Percentiles rank a stretch among this genome's conserved stretches.
Evolutionary conservation across 495 filamentous ascomycete genomes (phyloP).

Genomic region (Penicillium parvum): DNA sequence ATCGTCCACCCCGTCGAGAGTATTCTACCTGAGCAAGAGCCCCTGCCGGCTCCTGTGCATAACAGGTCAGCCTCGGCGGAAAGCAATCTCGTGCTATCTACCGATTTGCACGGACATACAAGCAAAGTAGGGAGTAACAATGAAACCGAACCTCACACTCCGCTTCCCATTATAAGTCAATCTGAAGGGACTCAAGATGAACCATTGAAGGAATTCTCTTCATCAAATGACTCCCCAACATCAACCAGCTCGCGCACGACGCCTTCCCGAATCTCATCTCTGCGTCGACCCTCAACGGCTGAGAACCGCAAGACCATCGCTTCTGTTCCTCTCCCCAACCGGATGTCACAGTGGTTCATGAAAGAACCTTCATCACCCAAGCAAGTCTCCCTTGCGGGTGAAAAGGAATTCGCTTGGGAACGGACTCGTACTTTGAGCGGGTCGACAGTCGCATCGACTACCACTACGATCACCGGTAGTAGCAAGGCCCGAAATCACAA

Average conservation of each 20-base stretch:
- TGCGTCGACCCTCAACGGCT: slow-evolving; percentile 17
- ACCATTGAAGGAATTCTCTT: slow-evolving; percentile 2
- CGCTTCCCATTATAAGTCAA: background rate
- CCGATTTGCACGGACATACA: background rate
- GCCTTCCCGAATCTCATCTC: slow-evolving; percentile 19
- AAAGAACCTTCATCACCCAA: slow-evolving; percentile 5
- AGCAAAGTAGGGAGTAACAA: background rate
- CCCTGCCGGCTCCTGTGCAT: slow-evolving; percentile 7
- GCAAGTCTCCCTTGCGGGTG: slow-evolving; percentile 17
- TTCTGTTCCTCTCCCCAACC: slow-evolving; percentile 22
- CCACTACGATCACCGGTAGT: slow-evolving; percentile 22
- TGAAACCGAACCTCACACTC: slow-evolving; percentile 7
- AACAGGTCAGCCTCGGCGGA: slow-evolving; percentile 12
- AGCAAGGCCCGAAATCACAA: slow-evolving; percentile 15
- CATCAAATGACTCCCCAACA: slow-evolving; percentile 9
- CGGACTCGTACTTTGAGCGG: slow-evolving; percentile 40
- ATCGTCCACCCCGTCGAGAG: slow-evolving; percentile 15
- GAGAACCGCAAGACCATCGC: slow-evolving; percentile 19
- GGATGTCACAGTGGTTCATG: slow-evolving; percentile 35
- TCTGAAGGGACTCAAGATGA: background rate
- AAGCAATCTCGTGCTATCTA: slow-evolving; percentile 8
- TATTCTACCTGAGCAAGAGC: slow-evolving; percentile 8
- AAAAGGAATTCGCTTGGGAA: slow-evolving; percentile 25
- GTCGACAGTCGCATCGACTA: slow-evolving; percentile 32
- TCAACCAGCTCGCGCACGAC: slow-evolving; percentile 19